Evolutionary conservation across 1,139 yeast genomes (phyloP).

Genomic region (Pichia sp.): DNA sequence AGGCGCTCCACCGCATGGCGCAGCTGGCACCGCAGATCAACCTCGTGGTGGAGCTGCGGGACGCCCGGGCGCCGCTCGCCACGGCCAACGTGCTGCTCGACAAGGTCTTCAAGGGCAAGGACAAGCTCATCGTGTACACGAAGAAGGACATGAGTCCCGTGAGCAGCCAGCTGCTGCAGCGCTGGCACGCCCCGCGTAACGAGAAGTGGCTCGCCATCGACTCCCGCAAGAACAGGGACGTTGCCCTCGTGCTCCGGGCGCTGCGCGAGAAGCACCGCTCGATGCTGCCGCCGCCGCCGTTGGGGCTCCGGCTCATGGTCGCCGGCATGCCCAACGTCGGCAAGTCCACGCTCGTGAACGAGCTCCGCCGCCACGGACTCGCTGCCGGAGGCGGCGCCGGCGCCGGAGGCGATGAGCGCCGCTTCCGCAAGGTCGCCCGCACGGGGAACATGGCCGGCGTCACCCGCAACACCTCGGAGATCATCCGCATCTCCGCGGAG

Average conservation of each 20-base stretch:
- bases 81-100: constrained; percentile 81
- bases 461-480: constrained; percentile 74
- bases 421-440: constrained; percentile 57
- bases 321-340: constrained; percentile 99
- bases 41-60: constrained; percentile 77
- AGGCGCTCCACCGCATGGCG: constrained; percentile 67
- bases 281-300: constrained; percentile 68
- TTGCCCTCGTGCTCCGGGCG: constrained; percentile 46
- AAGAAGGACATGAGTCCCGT: constrained; percentile 50
- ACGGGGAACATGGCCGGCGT: constrained; percentile 93
- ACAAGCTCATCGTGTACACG: constrained; percentile 61
- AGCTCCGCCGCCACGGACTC: constrained; percentile 42
- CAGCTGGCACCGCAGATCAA: constrained; percentile 78
- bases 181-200: constrained; percentile 48
- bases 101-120: constrained; percentile 54
- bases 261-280: constrained; percentile 42
- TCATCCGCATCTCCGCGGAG: constrained; percentile 55
- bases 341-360: constrained; percentile 77
- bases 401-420: not conserved
- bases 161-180: constrained; percentile 34
- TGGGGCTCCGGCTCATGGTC: constrained; percentile 72
- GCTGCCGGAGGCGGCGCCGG: not conserved
- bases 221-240: constrained; percentile 50
- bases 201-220: constrained; percentile 57
- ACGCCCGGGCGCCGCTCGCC: constrained; percentile 82